Conservation (phyloP, 352 stramenopile genomes). For the Phytophthora parvispora region DNA sequence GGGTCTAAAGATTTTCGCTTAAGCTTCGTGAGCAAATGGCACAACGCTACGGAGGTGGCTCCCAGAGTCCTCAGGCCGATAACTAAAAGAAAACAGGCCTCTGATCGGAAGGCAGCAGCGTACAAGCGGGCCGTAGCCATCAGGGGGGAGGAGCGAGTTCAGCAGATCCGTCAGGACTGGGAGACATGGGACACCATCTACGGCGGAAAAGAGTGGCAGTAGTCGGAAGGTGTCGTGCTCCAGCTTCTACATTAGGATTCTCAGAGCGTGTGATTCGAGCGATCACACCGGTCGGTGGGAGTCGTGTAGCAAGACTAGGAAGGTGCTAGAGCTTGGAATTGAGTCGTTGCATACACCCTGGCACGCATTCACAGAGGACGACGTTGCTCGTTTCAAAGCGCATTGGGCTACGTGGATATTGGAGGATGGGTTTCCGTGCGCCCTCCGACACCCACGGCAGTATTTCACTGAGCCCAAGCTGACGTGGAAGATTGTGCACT, state of each 20-base stretch:
- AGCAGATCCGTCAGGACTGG: background rate
- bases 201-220: background rate
- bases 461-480: conserved; percentile 15
- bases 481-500: conserved; percentile 3
- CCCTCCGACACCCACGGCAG: conserved; percentile 1
- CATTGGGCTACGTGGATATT: conserved; percentile 13
- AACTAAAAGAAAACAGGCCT: too few relatives aligned
- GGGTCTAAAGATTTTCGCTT: too few relatives aligned
- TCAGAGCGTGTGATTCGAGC: conserved; percentile 5
- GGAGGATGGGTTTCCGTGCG: conserved; percentile 11
- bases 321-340: background rate
- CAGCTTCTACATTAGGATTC: conserved; percentile 2
- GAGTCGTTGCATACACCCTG: background rate
- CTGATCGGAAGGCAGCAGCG: background rate
- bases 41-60: too few relatives aligned
- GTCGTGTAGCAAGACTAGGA: conserved; percentile 3
- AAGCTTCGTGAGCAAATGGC: too few relatives aligned
- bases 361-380: conserved; percentile 8
- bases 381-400: background rate
- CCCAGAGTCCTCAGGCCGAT: too few relatives aligned
- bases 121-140: background rate
- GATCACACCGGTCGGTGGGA: conserved; percentile 1
- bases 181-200: conserved; percentile 1
- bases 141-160: background rate
- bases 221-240: conserved; percentile 4